These are phyloP conservation scores for Solanum hybrid DNA, from an alignment of 305 asterid species.

Conservation along the genomic window DNA sequence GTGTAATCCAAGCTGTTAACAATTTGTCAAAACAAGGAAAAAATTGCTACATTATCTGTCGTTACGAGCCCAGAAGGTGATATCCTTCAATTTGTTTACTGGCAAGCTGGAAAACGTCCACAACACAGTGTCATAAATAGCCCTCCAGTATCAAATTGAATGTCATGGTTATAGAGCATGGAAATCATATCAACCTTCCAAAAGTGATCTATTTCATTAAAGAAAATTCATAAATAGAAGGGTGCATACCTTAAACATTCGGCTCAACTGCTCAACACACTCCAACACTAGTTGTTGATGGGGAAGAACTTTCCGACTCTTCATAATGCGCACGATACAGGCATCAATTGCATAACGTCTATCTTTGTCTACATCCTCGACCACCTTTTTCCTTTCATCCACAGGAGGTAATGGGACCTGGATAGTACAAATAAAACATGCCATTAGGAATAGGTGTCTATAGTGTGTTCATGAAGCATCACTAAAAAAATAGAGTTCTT, in stretches of 20 bases:
- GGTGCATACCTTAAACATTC: constrained; percentile 39
- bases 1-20: background rate
- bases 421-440: background rate
- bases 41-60: background rate
- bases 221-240: background rate
- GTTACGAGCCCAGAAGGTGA: background rate
- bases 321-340: constrained; percentile 54
- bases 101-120: background rate
- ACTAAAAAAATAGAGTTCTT: background rate
- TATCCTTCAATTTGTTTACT: background rate
- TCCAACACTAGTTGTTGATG: constrained; percentile 45
- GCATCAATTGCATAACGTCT: constrained; percentile 51
- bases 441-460: background rate
- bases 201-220: background rate
- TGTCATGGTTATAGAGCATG: background rate
- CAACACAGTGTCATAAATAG: background rate
- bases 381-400: constrained; percentile 50
- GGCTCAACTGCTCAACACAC: constrained; percentile 46
- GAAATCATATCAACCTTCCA: background rate
- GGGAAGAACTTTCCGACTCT: constrained; percentile 42
- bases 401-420: constrained; percentile 49
- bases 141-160: background rate
- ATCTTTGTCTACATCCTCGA: constrained; percentile 45
- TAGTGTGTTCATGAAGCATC: background rate
- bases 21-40: background rate